These are phyloP conservation scores for Talaromyces sp. DNA, from an alignment of 2,329 filamentous ascomycete species.

Conservation along the genomic window DNA sequence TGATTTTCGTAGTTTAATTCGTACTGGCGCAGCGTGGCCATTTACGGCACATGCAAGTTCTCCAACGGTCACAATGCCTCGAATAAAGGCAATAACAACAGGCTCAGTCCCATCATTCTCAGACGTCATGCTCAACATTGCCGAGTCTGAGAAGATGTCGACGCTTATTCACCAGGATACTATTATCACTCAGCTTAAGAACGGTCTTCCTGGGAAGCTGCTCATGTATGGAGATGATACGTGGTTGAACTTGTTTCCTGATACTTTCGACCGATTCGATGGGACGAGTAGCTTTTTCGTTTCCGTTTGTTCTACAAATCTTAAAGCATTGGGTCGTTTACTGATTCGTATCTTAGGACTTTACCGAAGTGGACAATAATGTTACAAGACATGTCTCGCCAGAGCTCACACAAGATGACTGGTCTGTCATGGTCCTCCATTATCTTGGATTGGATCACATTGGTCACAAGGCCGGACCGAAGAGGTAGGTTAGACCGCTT, in stretches of 20 bases:
- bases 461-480: conserved; percentile 89
- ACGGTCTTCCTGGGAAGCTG: conserved; percentile 66
- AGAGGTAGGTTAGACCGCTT: conserved; percentile 53
- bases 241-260: conserved; percentile 94
- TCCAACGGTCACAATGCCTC: conserved; percentile 96
- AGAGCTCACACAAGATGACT: conserved; percentile 75
- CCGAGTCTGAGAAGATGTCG: conserved; percentile 87
- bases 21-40: conserved; percentile 76
- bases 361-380: conserved; percentile 95
- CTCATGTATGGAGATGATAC: conserved; percentile 98
- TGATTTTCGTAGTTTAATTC: conserved; percentile 64
- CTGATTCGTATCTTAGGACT: conserved; percentile 62
- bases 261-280: conserved; percentile 79
- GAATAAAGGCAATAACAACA: conserved; percentile 94
- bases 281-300: conserved; percentile 98
- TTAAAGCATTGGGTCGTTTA: conserved; percentile 2
- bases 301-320: conserved; percentile 61
- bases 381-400: conserved; percentile 83
- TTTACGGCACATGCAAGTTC: conserved; percentile 96
- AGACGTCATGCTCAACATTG: conserved; percentile 93
- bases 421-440: conserved; percentile 91
- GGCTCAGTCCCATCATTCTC: conserved; percentile 98
- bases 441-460: conserved; percentile 97
- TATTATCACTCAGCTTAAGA: conserved; percentile 90
- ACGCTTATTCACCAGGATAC: conserved; percentile 86